Evolutionary conservation across 495 filamentous ascomycete species (phyloP).

Genomic region (Penicillium malachiteum): DNA sequence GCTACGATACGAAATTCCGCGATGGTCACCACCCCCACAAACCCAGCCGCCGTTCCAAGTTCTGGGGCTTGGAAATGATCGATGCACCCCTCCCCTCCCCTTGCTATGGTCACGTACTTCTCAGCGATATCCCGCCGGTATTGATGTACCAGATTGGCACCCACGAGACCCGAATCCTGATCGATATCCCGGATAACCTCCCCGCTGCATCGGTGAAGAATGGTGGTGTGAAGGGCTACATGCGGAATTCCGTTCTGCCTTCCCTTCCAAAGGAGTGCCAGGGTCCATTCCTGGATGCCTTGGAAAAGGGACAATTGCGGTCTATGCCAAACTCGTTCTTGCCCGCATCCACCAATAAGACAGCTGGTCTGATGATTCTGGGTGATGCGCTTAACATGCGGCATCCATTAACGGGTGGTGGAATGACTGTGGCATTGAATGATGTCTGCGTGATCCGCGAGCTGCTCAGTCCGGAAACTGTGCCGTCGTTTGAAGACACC

Average conservation of each 20-base stretch:
- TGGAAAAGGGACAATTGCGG: slow-evolving; percentile 68
- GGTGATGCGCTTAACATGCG: slow-evolving; percentile 98
- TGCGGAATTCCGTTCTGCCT: slow-evolving; percentile 74
- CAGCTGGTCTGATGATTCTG: slow-evolving; percentile 74
- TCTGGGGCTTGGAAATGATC: slow-evolving; percentile 88
- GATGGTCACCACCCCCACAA: slow-evolving; percentile 69
- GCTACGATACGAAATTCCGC: slow-evolving; percentile 90
- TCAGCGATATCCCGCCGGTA: slow-evolving; percentile 73
- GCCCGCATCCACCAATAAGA: slow-evolving; percentile 67
- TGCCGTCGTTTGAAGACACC: slow-evolving; percentile 70
- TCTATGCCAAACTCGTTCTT: slow-evolving; percentile 96
- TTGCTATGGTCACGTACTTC: slow-evolving; percentile 80
- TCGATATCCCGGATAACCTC: slow-evolving; percentile 82
- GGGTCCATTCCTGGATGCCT: slow-evolving; percentile 70
- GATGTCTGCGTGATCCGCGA: slow-evolving; percentile 76
- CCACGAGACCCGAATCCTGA: slow-evolving; percentile 84
- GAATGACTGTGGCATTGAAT: slow-evolving; percentile 93
- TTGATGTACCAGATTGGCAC: slow-evolving; percentile 97
- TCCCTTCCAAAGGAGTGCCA: slow-evolving; percentile 68
- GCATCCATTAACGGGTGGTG: slow-evolving; percentile 89
- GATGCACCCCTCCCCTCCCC: slow-evolving; percentile 75
- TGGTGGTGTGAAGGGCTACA: slow-evolving; percentile 81
- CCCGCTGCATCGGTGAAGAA: slow-evolving; percentile 66
- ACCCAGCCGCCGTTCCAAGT: slow-evolving; percentile 74
- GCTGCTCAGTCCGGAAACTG: slow-evolving; percentile 61